Evolutionary conservation across 2,329 filamentous ascomycete species (phyloP).

Genomic region (Colletotrichum simmondsii): DNA sequence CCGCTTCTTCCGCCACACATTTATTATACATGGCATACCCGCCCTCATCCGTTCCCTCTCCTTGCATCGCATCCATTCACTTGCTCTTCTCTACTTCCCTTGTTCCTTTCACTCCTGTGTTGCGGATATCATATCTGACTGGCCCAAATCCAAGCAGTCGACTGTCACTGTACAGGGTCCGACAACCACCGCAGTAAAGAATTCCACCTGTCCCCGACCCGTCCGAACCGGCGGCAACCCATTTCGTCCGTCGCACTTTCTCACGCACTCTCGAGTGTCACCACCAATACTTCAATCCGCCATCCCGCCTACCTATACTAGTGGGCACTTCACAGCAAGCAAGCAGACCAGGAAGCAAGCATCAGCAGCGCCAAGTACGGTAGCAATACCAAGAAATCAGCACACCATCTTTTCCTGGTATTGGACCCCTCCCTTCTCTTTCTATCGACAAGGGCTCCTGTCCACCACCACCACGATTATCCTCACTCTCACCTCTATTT

Average conservation of each 20-base stretch:
- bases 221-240: conserved; percentile 24
- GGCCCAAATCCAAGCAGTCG: conserved; percentile 3
- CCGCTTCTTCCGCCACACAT: conserved; percentile 37
- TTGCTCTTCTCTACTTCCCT: background rate
- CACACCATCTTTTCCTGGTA: conserved; percentile 7
- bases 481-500: background rate
- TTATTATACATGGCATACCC: conserved; percentile 6
- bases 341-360: background rate
- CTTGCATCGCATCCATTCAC: background rate
- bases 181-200: background rate
- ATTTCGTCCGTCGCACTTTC: background rate
- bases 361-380: background rate
- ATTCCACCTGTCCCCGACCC: conserved; percentile 11
- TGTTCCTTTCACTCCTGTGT: background rate
- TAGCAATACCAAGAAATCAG: background rate
- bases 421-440: background rate
- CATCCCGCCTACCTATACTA: background rate
- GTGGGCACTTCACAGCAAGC: background rate
- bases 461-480: background rate
- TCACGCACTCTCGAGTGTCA: background rate
- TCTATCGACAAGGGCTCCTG: background rate
- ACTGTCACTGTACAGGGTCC: conserved; percentile 1
- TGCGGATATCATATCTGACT: conserved; percentile 11
- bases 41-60: background rate
- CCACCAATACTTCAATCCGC: background rate